Evolutionary conservation across 2,329 filamentous ascomycete genomes (phyloP).

Genomic region (Didymella arachidicola): DNA sequence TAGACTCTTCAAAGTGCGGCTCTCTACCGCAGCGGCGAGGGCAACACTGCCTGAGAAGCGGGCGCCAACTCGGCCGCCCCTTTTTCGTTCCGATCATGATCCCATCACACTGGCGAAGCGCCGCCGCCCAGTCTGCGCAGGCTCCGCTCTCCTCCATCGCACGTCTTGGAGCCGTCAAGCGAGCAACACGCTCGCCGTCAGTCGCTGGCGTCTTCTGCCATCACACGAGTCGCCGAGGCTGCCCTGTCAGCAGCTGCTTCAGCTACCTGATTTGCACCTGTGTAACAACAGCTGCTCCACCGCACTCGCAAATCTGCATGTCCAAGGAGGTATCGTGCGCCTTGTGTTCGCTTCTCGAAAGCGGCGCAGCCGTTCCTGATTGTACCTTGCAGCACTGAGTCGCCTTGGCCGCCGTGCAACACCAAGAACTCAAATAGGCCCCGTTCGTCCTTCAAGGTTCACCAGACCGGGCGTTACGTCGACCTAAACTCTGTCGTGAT

Average conservation of each 20-base stretch:
- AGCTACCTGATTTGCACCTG: constrained; percentile 29
- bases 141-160: constrained; percentile 27
- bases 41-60: constrained; percentile 24
- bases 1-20: constrained; percentile 5
- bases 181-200: constrained; percentile 24
- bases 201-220: constrained; percentile 19
- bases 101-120: constrained; percentile 32
- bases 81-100: constrained; percentile 28
- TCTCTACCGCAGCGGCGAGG: constrained; percentile 5
- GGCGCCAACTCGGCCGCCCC: constrained; percentile 30
- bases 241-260: constrained; percentile 31
- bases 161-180: constrained; percentile 14
- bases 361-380: constrained; percentile 34
- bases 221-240: constrained; percentile 35
- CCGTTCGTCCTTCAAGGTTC: constrained; percentile 35
- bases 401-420: constrained; percentile 38
- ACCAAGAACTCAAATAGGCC: constrained; percentile 38
- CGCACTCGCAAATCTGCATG: constrained; percentile 40
- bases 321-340: constrained; percentile 41
- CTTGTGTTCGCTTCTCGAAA: constrained; percentile 41
- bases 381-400: constrained; percentile 48
- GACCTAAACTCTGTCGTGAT: constrained; percentile 17
- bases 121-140: constrained; percentile 28
- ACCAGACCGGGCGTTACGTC: constrained; percentile 34
- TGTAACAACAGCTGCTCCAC: constrained; percentile 37